Percentiles rank a stretch among this genome's conserved stretches.
phyloP scores from a whole-genome alignment of 2,329 filamentous ascomycete species.

The Polytolypa hystricis region DNA sequence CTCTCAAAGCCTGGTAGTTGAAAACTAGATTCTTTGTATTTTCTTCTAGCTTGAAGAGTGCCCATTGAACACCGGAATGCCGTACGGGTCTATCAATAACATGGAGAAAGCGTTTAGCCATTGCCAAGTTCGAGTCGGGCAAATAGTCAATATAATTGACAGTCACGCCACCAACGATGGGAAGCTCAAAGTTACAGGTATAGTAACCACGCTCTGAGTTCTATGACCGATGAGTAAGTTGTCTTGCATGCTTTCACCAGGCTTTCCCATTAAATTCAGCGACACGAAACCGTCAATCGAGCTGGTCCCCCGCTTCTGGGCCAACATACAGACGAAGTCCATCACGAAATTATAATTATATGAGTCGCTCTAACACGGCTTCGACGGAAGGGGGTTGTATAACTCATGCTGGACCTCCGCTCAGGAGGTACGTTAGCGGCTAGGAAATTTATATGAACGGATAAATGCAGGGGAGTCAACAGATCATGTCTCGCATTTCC shows the following conservation, averaged over 20 bases:
- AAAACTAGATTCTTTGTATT: conserved; percentile 31
- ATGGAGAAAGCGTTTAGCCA: conserved; percentile 36
- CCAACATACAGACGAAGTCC: conserved; percentile 20
- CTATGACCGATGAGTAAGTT: neutral
- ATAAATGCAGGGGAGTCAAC: too few species aligned
- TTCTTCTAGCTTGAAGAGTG: too few species aligned
- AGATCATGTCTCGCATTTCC: too few species aligned
- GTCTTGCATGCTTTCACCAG: neutral
- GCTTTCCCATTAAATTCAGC: conserved; percentile 24
- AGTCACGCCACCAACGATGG: conserved; percentile 16
- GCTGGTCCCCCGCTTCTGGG: conserved; percentile 19
- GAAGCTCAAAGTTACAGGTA: conserved; percentile 20
- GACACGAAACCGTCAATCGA: conserved; percentile 18
- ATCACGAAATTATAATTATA: conserved; percentile 18
- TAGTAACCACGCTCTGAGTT: neutral
- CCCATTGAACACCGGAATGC: conserved; percentile 35
- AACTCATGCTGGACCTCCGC: too few species aligned
- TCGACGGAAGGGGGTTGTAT: too few species aligned
- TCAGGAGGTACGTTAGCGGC: too few species aligned
- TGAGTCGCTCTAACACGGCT: too few species aligned
- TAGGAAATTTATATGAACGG: too few species aligned
- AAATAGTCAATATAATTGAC: conserved; percentile 25
- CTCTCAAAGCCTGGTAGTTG: too few species aligned
- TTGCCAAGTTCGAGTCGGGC: conserved; percentile 31
- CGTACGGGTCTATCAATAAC: conserved; percentile 38